Evolutionary conservation across 1,284 basidiomycete genomes (phyloP).

Genomic region (Sporisorium graminicola): DNA sequence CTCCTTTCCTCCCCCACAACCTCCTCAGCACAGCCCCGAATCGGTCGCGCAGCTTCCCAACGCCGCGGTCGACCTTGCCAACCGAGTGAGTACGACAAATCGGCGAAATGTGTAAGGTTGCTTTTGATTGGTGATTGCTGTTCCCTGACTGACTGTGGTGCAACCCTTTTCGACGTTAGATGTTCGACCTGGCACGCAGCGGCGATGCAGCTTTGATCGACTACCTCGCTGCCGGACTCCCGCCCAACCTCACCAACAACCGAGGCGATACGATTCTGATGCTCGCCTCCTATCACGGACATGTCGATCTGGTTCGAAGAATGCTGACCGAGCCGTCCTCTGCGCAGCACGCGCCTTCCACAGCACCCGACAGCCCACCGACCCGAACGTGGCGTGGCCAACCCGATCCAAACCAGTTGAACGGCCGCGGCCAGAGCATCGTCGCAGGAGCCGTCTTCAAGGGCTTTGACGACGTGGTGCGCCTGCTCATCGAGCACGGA

Average conservation of each 20-base stretch:
- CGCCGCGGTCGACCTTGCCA: constrained; percentile 41
- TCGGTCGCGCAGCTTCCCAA: constrained; percentile 36
- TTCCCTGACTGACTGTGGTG: not conserved
- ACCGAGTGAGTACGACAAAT: constrained; percentile 21
- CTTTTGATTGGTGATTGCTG: not conserved
- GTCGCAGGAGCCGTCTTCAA: constrained; percentile 88
- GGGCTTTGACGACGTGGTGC: constrained; percentile 76
- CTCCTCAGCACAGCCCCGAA: constrained; percentile 4
- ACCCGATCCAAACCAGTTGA: constrained; percentile 72
- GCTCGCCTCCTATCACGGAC: constrained; percentile 84
- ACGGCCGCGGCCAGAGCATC: constrained; percentile 83
- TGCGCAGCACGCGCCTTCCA: not conserved
- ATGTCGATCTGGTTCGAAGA: constrained; percentile 75
- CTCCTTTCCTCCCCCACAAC: not conserved
- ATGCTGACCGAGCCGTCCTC: constrained; percentile 71
- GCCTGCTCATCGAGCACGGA: constrained; percentile 75
- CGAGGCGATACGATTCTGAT: constrained; percentile 75
- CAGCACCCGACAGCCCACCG: not conserved
- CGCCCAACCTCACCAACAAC: constrained; percentile 80
- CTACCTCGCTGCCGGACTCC: constrained; percentile 80
- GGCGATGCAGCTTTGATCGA: constrained; percentile 73
- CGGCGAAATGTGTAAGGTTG: not conserved
- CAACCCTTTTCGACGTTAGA: constrained; percentile 65
- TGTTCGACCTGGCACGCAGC: constrained; percentile 81
- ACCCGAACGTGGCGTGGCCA: constrained; percentile 20